Conservation (phyloP, 2,329 filamentous ascomycete species). For the Raffaelea albimanens region DNA sequence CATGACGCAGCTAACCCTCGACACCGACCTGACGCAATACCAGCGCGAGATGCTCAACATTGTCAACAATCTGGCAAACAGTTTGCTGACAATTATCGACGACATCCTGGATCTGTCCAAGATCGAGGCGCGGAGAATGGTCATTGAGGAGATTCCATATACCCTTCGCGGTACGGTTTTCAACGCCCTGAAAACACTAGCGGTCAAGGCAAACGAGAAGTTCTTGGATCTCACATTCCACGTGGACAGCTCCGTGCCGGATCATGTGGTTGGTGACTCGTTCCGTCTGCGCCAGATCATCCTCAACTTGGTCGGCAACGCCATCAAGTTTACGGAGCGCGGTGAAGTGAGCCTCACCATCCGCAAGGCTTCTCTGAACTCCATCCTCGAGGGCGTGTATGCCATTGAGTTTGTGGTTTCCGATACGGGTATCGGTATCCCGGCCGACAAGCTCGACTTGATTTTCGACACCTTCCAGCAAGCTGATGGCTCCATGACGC, state of each 20-base stretch:
- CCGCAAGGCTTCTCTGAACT: conserved; percentile 38
- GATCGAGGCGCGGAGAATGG: conserved; percentile 94
- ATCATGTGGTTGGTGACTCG: conserved; percentile 91
- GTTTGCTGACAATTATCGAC: conserved; percentile 92
- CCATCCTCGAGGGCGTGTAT: conserved; percentile 46
- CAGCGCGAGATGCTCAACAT: conserved; percentile 98
- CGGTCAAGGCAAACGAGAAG: conserved; percentile 96
- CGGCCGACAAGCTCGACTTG: conserved; percentile 86
- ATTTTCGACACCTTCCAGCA: conserved; percentile 99
- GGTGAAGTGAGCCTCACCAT: conserved; percentile 96
- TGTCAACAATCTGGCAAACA: conserved; percentile 93
- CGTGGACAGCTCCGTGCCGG: conserved; percentile 85
- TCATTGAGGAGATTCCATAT: conserved; percentile 96
- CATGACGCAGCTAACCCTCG: conserved; percentile 93
- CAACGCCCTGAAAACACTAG: conserved; percentile 90
- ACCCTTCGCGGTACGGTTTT: conserved; percentile 90
- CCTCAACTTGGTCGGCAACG: conserved; percentile 92
- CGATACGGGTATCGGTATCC: conserved; percentile 95
- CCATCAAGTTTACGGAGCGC: conserved; percentile 97
- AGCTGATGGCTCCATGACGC: conserved; percentile 91
- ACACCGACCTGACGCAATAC: conserved; percentile 89
- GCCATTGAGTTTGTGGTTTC: conserved; percentile 93
- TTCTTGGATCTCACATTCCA: conserved; percentile 87
- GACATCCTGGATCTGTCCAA: conserved; percentile 66
- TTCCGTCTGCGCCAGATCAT: conserved; percentile 96